These are phyloP conservation scores for Neurospora africana DNA, from an alignment of 495 filamentous ascomycete species.

Conservation along the genomic window DNA sequence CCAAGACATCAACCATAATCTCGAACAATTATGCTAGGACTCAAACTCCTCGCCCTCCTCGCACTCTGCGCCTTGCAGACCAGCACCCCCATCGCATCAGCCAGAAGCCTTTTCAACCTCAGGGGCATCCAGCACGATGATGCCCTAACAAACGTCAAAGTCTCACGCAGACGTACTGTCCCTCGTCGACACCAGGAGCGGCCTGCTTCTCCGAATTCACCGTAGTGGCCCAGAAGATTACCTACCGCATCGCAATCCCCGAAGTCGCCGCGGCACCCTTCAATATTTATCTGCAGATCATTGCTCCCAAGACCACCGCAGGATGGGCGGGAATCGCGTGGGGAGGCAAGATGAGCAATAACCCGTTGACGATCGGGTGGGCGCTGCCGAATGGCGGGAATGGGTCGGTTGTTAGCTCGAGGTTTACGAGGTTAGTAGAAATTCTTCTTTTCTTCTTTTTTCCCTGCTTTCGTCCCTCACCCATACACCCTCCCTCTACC, in stretches of 20 bases:
- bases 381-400: conserved; percentile 24
- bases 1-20: background rate
- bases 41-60: conserved; percentile 7
- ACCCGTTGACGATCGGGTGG: conserved; percentile 39
- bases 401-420: conserved; percentile 28
- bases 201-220: conserved; percentile 17
- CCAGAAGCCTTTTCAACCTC: background rate
- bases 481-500: background rate
- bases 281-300: conserved; percentile 38
- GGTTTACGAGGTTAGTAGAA: conserved; percentile 36
- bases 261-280: conserved; percentile 30
- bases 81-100: background rate
- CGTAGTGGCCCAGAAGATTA: conserved; percentile 25
- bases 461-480: background rate
- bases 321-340: conserved; percentile 40
- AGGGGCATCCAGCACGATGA: conserved; percentile 2
- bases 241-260: conserved; percentile 39
- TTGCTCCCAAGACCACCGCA: conserved; percentile 24
- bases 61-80: conserved; percentile 10
- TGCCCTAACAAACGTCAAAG: conserved; percentile 11
- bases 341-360: conserved; percentile 40
- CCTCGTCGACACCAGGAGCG: background rate
- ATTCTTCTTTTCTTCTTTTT: background rate
- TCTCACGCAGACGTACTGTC: conserved; percentile 23
- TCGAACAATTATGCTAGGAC: conserved; percentile 4